phyloP scores from a whole-genome alignment of 1,139 yeast genomes.

The Geotrichum siamense region DNA sequence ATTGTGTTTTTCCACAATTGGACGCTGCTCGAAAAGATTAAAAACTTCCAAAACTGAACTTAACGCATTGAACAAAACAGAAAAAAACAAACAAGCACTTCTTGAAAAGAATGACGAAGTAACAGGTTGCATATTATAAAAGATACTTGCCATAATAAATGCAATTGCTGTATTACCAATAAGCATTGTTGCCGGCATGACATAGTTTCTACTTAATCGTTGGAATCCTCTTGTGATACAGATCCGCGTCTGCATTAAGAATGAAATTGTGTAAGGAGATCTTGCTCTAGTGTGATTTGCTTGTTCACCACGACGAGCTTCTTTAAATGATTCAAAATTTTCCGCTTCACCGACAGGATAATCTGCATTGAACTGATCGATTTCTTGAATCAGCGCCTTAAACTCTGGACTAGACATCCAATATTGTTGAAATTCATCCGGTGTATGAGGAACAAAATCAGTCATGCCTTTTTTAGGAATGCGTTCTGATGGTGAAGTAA shows the following conservation, averaged over 20 bases:
- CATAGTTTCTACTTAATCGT: slow-evolving; percentile 59
- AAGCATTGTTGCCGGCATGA: slow-evolving; percentile 52
- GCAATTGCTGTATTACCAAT: slow-evolving; percentile 67
- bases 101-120: slow-evolving; percentile 57
- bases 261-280: slow-evolving; percentile 63
- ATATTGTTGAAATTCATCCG: slow-evolving; percentile 57
- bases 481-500: slow-evolving; percentile 69
- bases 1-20: slow-evolving; percentile 73
- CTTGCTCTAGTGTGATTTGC: slow-evolving; percentile 47
- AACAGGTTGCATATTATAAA: slow-evolving; percentile 48
- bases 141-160: slow-evolving; percentile 64
- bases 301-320: slow-evolving; percentile 46
- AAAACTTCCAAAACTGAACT: slow-evolving; percentile 66
- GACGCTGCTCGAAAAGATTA: slow-evolving; percentile 61
- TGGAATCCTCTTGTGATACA: slow-evolving; percentile 54
- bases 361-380: slow-evolving; percentile 35
- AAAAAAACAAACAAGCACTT: slow-evolving; percentile 68
- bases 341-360: slow-evolving; percentile 24
- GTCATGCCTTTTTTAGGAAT: slow-evolving; percentile 51
- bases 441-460: slow-evolving; percentile 54
- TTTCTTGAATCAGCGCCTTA: slow-evolving; percentile 35
- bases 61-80: slow-evolving; percentile 72
- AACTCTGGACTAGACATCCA: slow-evolving; percentile 57
- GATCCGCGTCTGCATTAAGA: slow-evolving; percentile 54
- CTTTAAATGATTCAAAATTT: slow-evolving; percentile 29